A percentile compares a stretch with the other conserved stretches of the same genome.
Evolutionary conservation across 2,329 filamentous ascomycete genomes (phyloP).

Genomic region (Fusarium sp.): DNA sequence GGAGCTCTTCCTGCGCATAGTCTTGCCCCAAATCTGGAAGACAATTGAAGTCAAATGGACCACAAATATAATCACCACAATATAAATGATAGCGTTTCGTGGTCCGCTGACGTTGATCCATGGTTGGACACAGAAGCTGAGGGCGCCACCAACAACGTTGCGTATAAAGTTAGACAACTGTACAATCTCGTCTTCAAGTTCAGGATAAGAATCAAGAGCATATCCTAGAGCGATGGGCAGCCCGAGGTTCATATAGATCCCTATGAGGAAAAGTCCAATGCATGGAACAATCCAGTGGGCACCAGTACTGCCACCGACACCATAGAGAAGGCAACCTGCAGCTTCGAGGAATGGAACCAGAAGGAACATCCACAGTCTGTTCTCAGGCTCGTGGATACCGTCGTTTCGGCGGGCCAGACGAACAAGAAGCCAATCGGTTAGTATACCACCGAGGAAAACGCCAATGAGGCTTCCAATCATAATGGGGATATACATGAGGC

Average conservation of each 20-base stretch:
- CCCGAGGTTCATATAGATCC: neutral
- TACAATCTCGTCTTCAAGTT: neutral
- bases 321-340: neutral
- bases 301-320: neutral
- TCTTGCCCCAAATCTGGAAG: no score
- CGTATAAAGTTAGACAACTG: no score
- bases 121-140: no score
- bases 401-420: slow-evolving; percentile 25
- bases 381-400: slow-evolving; percentile 38
- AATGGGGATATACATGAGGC: slow-evolving; percentile 39
- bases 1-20: no score
- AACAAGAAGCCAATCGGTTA: slow-evolving; percentile 30
- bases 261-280: neutral
- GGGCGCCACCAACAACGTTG: no score
- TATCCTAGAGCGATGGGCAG: neutral
- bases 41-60: no score
- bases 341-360: no score
- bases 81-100: no score
- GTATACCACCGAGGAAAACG: slow-evolving; percentile 19
- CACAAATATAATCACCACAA: no score
- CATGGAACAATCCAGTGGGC: neutral
- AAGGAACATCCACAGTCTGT: slow-evolving; percentile 34
- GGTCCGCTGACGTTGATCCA: no score
- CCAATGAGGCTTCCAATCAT: slow-evolving; percentile 29
- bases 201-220: neutral